Conservation (phyloP, 2,329 filamentous ascomycete species). For the Aspergillus uvarum region DNA sequence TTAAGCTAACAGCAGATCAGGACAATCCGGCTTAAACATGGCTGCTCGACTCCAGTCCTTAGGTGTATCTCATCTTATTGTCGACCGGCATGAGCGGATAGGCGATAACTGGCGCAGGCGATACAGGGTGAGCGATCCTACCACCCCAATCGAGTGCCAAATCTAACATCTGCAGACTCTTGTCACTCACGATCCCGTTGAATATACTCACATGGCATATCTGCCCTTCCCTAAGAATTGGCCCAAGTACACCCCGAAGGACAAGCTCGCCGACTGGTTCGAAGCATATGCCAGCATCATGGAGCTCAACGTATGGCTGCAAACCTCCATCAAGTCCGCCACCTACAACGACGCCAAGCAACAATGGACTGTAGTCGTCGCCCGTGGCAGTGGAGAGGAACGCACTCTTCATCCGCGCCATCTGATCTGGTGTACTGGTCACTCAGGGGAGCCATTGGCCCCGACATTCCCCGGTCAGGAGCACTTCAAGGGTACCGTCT, state of each 20-base stretch:
- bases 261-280: slow-evolving; percentile 52
- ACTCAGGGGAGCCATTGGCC: slow-evolving; percentile 44
- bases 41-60: slow-evolving; percentile 44
- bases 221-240: slow-evolving; percentile 45
- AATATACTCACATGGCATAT: slow-evolving; percentile 41
- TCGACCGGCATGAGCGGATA: slow-evolving; percentile 48
- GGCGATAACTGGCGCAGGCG: slow-evolving; percentile 54
- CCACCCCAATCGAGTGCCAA: not conserved
- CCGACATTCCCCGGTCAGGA: slow-evolving; percentile 44
- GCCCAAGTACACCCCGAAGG: slow-evolving; percentile 47
- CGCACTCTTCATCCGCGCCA: slow-evolving; percentile 43
- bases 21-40: slow-evolving; percentile 45
- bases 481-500: slow-evolving; percentile 44
- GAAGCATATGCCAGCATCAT: slow-evolving; percentile 51
- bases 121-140: slow-evolving; percentile 39
- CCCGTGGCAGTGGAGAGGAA: slow-evolving; percentile 25
- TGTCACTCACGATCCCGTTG: slow-evolving; percentile 43
- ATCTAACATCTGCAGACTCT: slow-evolving; percentile 28
- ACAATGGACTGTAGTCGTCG: slow-evolving; percentile 42
- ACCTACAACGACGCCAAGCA: slow-evolving; percentile 39
- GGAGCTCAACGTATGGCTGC: slow-evolving; percentile 50
- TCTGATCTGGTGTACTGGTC: slow-evolving; percentile 51
- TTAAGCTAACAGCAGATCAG: slow-evolving; percentile 19
- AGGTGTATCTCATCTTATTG: slow-evolving; percentile 42
- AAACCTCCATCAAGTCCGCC: slow-evolving; percentile 41